Evolutionary conservation across 1,284 basidiomycete species (phyloP), one percentile per base, ranked within the genome.

Genomic region (Malassezia slooffiae): DNA sequence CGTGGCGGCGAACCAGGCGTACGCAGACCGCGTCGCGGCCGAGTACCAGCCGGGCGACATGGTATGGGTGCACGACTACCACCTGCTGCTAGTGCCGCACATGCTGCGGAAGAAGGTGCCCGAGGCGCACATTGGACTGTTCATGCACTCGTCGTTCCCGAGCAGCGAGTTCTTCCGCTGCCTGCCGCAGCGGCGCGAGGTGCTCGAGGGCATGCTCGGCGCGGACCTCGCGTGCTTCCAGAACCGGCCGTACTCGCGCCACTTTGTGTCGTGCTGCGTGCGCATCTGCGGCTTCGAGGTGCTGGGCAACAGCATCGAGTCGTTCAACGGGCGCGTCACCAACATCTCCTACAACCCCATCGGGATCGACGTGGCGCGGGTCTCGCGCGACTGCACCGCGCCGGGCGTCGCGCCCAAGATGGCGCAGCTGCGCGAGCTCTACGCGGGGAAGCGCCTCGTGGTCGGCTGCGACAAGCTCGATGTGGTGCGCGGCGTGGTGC

Each of bases 391-490:
- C 70, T 83, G 81, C 22, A 75, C 80, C 39, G 75, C 81, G 3
- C 80, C 85, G 0, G 88, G 85, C 5, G 83, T 97, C 44, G 73
- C 79, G 51, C 90, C 90, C 19, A 96, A 95, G 72, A 76, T 91
- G 26, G 81, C 85, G 47, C 82, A 86, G 0, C 77, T 97, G 1
- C 76, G 80, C 28, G 76, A 81, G 26, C 73, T 96, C 34, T 99
- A 99, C 72, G 81, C 85, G 60, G 88, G 85, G 59, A 96, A 95
- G 77, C 96, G 96, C 77, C 95, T 99, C 64, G 89, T 99, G 48
- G 84, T 99, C 22, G 91, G 89, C 11, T 77, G 93, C n/a, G 91
- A 99, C 72, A 99, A 99, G 75, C 79, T 97, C 30, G 93, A 99
- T 64, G 86, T 90, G 12, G 90, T 95, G 57, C 95, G 95, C 74